Evolutionary conservation across 768 basidiomycete genomes (phyloP).

Genomic region (Pulveroboletus sp.): DNA sequence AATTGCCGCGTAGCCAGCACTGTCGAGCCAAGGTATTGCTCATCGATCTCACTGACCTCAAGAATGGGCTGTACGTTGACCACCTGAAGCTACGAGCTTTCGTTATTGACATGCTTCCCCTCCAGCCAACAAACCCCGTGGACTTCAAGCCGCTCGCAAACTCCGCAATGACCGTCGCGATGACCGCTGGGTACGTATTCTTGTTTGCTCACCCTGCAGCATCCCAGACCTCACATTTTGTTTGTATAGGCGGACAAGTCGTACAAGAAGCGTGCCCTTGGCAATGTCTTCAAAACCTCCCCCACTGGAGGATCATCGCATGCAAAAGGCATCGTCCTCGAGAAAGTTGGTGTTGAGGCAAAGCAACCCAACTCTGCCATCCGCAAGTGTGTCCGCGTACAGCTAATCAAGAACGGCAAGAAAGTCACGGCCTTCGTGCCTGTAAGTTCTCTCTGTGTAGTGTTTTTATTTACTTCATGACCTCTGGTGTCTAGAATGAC

Average conservation of each 20-base stretch:
- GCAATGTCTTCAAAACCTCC: slow-evolving; percentile 99
- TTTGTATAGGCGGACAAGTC: slow-evolving; percentile 82
- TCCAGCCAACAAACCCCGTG: slow-evolving; percentile 96
- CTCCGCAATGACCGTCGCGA: slow-evolving; percentile 89
- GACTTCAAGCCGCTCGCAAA: slow-evolving; percentile 98
- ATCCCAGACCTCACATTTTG: slow-evolving; percentile 12
- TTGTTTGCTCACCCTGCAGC: background rate
- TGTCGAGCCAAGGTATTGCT: slow-evolving; percentile 15
- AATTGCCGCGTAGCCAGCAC: slow-evolving; percentile 23
- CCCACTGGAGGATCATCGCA: slow-evolving; percentile 99
- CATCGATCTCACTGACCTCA: slow-evolving; percentile 51
- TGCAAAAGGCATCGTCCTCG: slow-evolving; percentile 99
- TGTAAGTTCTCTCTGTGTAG: slow-evolving; percentile 42
- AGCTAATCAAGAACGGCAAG: slow-evolving; percentile 99
- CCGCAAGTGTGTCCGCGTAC: slow-evolving; percentile 99
- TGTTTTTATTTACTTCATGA: slow-evolving; percentile 1
- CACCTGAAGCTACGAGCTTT: slow-evolving; percentile 5
- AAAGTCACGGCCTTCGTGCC: slow-evolving; percentile 99
- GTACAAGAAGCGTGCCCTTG: slow-evolving; percentile 99
- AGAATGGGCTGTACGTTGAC: slow-evolving; percentile 80
- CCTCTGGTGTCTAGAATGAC: slow-evolving; percentile 59
- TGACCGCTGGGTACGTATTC: slow-evolving; percentile 87
- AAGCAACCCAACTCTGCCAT: slow-evolving; percentile 99
- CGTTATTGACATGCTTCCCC: slow-evolving; percentile 4
- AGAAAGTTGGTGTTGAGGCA: slow-evolving; percentile 99